Percentiles rank a stretch among this genome's conserved stretches.
Evolutionary conservation across 768 basidiomycete species (phyloP).

Genomic region (Tricholoma furcatifolium): DNA sequence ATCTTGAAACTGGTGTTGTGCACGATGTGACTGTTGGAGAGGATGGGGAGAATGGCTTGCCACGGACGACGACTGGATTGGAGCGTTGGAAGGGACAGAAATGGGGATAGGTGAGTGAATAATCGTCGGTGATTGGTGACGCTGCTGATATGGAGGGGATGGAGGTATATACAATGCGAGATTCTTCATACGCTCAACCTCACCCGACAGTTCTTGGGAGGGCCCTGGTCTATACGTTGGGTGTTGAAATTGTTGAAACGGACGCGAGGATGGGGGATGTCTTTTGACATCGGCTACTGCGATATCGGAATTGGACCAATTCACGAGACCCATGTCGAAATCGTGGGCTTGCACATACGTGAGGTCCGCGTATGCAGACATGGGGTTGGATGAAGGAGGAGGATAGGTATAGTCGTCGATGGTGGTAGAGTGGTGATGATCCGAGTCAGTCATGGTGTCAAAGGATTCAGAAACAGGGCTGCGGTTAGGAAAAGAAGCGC

Average conservation of each 20-base stretch:
- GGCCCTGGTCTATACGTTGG: constrained; percentile 8
- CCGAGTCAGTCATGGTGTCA: constrained; percentile 9
- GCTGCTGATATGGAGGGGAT: constrained; percentile 14
- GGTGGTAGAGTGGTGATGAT: constrained; percentile 1
- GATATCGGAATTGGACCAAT: constrained; percentile 13
- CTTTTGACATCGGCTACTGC: neutral
- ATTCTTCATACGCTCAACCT: constrained; percentile 18
- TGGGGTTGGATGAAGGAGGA: constrained; percentile 12
- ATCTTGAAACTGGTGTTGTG: constrained; percentile 6
- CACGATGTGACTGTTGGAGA: constrained; percentile 10
- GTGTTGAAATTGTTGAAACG: constrained; percentile 13
- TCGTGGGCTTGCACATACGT: constrained; percentile 17
- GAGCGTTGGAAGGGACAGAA: constrained; percentile 16
- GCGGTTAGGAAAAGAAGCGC: constrained; percentile 28
- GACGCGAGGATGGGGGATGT: constrained; percentile 10
- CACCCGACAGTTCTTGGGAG: constrained; percentile 14
- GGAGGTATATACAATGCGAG: constrained; percentile 19
- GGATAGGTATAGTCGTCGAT: constrained; percentile 16
- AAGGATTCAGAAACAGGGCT: constrained; percentile 37
- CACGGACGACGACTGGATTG: constrained; percentile 16
- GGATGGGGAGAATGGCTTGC: constrained; percentile 7
- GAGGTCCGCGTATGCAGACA: constrained; percentile 17
- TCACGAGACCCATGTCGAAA: constrained; percentile 17
- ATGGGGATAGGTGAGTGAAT: constrained; percentile 26
- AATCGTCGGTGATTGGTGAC: constrained; percentile 15